Conservation (phyloP, 495 filamentous ascomycete species). For the Wilcoxina mikolae region DNA sequence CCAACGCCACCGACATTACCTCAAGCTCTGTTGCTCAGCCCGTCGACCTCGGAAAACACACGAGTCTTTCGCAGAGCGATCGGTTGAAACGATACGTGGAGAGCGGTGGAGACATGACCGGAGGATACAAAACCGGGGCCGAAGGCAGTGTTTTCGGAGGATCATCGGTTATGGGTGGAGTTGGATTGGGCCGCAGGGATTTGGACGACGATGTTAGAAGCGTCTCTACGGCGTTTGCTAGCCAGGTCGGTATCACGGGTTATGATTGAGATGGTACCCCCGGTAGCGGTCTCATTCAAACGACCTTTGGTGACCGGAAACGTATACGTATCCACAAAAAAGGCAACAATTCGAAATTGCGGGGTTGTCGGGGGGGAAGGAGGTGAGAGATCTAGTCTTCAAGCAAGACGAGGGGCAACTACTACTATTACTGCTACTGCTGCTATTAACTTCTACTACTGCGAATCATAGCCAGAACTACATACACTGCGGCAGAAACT, state of each 20-base stretch:
- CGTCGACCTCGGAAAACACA: constrained; percentile 51
- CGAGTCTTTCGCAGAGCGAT: constrained; percentile 73
- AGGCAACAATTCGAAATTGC: no score
- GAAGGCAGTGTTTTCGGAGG: constrained; percentile 56
- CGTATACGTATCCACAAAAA: no score
- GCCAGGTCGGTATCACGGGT: constrained; percentile 67
- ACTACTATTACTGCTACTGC: no score
- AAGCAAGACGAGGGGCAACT: no score
- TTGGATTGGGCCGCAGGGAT: constrained; percentile 32
- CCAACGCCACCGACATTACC: constrained; percentile 18
- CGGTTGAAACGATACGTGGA: constrained; percentile 80
- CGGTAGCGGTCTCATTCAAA: no score
- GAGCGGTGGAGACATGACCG: constrained; percentile 44
- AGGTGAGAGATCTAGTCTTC: no score
- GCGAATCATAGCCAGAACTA: no score
- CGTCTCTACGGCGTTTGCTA: constrained; percentile 88
- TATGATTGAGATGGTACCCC: constrained; percentile 86
- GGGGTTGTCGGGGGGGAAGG: no score
- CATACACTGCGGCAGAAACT: no score
- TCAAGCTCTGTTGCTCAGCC: constrained; percentile 66
- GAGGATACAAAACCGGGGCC: constrained; percentile 38
- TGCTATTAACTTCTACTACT: no score
- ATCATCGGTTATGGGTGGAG: constrained; percentile 46
- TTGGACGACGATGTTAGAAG: constrained; percentile 90
- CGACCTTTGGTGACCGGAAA: no score